Evolutionary conservation across 768 basidiomycete species (phyloP).

Genomic region (Pholiota molesta): DNA sequence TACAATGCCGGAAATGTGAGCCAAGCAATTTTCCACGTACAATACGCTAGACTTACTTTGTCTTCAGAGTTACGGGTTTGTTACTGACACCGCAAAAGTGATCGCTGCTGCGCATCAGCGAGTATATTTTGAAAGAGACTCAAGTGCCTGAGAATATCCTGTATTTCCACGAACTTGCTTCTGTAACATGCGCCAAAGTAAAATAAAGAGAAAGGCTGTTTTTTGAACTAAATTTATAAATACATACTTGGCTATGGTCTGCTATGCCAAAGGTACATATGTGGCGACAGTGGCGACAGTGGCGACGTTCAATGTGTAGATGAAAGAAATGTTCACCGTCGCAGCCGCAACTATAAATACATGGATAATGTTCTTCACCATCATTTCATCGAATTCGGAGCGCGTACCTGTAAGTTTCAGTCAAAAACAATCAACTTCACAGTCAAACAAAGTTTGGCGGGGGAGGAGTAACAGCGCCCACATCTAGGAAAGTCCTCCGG

Average conservation of each 20-base stretch:
- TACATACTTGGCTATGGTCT: constrained; percentile 1
- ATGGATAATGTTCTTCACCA: not conserved
- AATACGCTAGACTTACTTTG: constrained; percentile 14
- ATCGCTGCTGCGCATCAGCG: constrained; percentile 25
- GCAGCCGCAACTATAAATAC: constrained; percentile 18
- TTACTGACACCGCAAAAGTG: constrained; percentile 39
- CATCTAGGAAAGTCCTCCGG: constrained; percentile 41
- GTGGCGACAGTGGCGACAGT: constrained; percentile 4
- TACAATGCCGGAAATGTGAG: constrained; percentile 59
- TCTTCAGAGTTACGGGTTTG: constrained; percentile 53
- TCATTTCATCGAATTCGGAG: constrained; percentile 12
- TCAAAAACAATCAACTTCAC: constrained; percentile 2
- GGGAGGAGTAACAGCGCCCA: constrained; percentile 24
- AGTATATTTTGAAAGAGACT: constrained; percentile 6
- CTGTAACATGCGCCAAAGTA: constrained; percentile 7
- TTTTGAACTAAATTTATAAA: constrained; percentile 7
- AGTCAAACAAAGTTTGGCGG: not conserved
- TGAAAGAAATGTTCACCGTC: constrained; percentile 5
- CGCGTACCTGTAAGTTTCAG: constrained; percentile 17
- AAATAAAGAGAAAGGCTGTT: not conserved
- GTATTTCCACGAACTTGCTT: constrained; percentile 1
- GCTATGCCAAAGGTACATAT: constrained; percentile 4
- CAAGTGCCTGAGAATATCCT: not conserved
- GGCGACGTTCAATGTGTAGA: not conserved
- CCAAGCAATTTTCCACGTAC: constrained; percentile 10